A percentile compares a stretch with the other conserved stretches of the same genome.
Conservation (phyloP, 1,139 yeast genomes). For the Scheffersomyces insectosa region DNA sequence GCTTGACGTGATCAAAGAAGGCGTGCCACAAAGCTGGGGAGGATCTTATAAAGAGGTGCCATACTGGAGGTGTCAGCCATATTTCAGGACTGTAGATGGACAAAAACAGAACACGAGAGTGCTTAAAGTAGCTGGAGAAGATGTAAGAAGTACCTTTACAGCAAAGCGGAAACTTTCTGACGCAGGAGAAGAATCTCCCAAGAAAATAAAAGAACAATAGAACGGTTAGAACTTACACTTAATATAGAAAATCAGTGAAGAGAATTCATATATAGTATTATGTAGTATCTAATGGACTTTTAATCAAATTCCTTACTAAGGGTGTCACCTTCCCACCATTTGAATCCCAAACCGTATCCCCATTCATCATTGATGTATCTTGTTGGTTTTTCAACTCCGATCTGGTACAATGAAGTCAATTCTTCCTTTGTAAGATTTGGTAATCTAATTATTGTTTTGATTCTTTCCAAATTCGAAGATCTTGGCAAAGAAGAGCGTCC, state of each 20-base stretch:
- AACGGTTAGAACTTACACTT: not conserved
- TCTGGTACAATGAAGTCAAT: slow-evolving; percentile 35
- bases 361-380: slow-evolving; percentile 36
- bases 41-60: slow-evolving; percentile 84
- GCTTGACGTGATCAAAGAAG: slow-evolving; percentile 54
- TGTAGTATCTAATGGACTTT: not conserved
- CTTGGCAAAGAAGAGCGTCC: slow-evolving; percentile 37
- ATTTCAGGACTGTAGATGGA: slow-evolving; percentile 84
- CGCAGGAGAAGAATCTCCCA: slow-evolving; percentile 2
- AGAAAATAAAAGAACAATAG: slow-evolving; percentile 3
- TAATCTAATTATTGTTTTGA: slow-evolving; percentile 28
- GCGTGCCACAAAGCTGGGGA: slow-evolving; percentile 61
- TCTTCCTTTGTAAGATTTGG: slow-evolving; percentile 48
- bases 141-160: too few relatives aligned
- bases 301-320: slow-evolving; percentile 13
- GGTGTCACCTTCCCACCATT: slow-evolving; percentile 37
- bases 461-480: slow-evolving; percentile 39
- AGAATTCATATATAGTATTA: not conserved
- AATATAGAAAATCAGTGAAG: too few relatives aligned
- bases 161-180: slow-evolving; percentile 3
- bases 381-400: slow-evolving; percentile 46
- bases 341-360: slow-evolving; percentile 41
- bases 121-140: slow-evolving; percentile 37
- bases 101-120: slow-evolving; percentile 44
- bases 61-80: slow-evolving; percentile 96